phyloP scores from a whole-genome alignment of 2,329 filamentous ascomycete species.

The Colletotrichum karsti region DNA sequence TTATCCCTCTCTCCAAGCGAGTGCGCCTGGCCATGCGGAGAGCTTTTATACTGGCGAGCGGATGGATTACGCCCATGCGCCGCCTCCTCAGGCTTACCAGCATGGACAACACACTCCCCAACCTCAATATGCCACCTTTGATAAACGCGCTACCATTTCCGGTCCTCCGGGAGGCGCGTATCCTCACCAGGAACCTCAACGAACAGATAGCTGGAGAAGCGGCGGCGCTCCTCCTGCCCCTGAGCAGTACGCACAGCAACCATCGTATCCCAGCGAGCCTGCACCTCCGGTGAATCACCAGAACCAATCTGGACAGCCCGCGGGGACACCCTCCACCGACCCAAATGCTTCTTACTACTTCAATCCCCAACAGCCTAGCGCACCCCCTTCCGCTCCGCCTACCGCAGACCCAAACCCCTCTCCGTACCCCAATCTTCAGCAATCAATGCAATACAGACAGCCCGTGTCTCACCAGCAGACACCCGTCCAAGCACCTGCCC shows the following conservation, averaged over 20 bases:
- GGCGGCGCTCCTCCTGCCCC: conserved; percentile 24
- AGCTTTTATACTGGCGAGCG: conserved; percentile 81
- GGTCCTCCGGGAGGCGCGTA: conserved; percentile 53
- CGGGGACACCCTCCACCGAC: conserved; percentile 48
- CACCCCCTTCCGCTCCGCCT: conserved; percentile 39
- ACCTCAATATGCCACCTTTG: conserved; percentile 54
- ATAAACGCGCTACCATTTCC: conserved; percentile 48
- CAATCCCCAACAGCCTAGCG: conserved; percentile 45
- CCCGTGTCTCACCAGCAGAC: conserved; percentile 45
- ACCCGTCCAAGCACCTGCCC: conserved; percentile 39
- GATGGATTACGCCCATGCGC: conserved; percentile 53
- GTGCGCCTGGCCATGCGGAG: conserved; percentile 69
- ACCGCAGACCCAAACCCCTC: conserved; percentile 54
- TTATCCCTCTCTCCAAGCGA: conserved; percentile 76
- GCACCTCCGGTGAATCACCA: conserved; percentile 36
- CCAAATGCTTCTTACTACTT: conserved; percentile 68
- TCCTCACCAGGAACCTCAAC: conserved; percentile 53
- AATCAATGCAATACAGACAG: conserved; percentile 52
- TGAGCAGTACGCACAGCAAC: conserved; percentile 45
- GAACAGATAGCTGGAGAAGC: conserved; percentile 60
- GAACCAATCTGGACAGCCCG: conserved; percentile 36
- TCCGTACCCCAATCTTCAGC: conserved; percentile 62
- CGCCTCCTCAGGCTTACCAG: conserved; percentile 62
- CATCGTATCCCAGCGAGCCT: conserved; percentile 42
- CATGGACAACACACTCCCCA: conserved; percentile 46